Conservation (phyloP, 2,329 filamentous ascomycete genomes). For the Lachnellula hyalina region DNA sequence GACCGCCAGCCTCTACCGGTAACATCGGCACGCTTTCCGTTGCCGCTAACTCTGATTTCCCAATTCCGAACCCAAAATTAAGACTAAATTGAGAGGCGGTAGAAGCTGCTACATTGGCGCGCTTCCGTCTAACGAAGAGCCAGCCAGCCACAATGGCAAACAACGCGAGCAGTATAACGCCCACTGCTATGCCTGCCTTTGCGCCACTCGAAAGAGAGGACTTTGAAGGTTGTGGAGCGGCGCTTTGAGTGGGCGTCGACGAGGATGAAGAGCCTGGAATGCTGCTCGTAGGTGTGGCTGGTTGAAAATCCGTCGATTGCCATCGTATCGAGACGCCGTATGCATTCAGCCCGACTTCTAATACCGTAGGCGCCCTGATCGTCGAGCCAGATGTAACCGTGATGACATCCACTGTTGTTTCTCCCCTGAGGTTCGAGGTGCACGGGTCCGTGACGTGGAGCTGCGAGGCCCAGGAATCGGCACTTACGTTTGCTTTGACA, state of each 20-base stretch:
- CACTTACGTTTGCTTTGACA: background rate
- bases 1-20: background rate
- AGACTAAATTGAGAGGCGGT: too few relatives aligned
- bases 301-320: background rate
- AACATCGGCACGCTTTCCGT: background rate
- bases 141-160: background rate
- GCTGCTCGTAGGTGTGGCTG: background rate
- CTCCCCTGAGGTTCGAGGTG: background rate
- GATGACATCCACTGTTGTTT: background rate
- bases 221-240: background rate
- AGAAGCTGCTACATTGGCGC: background rate
- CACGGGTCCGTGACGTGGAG: background rate
- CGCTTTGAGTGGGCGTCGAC: background rate
- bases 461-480: background rate
- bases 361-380: background rate
- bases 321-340: background rate
- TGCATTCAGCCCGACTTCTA: background rate
- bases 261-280: background rate
- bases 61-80: background rate
- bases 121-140: background rate
- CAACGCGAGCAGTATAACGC: background rate
- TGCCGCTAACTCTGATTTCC: background rate
- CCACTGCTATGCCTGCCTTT: background rate
- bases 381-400: background rate
- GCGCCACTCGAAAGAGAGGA: background rate